These are phyloP conservation scores for Gentiana macrophylla DNA, from an alignment of 257 asterid species.

Conservation along the genomic window DNA sequence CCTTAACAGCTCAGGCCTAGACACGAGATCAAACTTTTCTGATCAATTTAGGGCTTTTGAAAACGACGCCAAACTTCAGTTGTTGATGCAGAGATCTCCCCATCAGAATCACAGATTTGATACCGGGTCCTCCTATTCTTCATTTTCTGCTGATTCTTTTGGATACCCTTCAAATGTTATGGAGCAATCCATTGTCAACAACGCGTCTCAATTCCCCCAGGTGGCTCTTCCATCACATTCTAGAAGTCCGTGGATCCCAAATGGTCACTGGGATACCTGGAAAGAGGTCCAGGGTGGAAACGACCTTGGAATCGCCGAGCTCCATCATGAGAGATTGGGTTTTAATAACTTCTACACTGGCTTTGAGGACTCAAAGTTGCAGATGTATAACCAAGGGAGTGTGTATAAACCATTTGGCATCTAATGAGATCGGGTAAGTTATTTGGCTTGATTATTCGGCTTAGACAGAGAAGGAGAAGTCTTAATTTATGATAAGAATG, in stretches of 20 bases:
- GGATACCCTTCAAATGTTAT: constrained; percentile 55
- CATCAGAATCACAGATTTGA: constrained; percentile 66
- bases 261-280: constrained; percentile 89
- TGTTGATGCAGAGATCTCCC: constrained; percentile 52
- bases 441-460: constrained; percentile 9
- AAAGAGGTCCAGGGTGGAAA: constrained; percentile 53
- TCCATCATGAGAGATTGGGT: constrained; percentile 62
- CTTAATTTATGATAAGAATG: constrained; percentile 5
- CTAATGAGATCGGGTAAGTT: constrained; percentile 22
- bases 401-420: constrained; percentile 71
- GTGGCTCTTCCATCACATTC: constrained; percentile 49
- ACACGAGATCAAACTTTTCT: constrained; percentile 42
- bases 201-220: constrained; percentile 52
- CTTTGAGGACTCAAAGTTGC: constrained; percentile 67
- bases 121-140: constrained; percentile 34
- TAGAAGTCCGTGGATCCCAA: constrained; percentile 49
- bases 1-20: constrained; percentile 40
- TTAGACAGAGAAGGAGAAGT: constrained; percentile 1
- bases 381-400: constrained; percentile 60
- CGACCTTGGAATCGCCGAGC: constrained; percentile 58
- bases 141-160: constrained; percentile 46
- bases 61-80: constrained; percentile 54
- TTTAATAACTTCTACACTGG: constrained; percentile 45
- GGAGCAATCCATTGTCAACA: constrained; percentile 55
- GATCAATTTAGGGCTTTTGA: constrained; percentile 54